Conservation (phyloP, 2,329 filamentous ascomycete species). For the Dactylellina cionopaga region DNA sequence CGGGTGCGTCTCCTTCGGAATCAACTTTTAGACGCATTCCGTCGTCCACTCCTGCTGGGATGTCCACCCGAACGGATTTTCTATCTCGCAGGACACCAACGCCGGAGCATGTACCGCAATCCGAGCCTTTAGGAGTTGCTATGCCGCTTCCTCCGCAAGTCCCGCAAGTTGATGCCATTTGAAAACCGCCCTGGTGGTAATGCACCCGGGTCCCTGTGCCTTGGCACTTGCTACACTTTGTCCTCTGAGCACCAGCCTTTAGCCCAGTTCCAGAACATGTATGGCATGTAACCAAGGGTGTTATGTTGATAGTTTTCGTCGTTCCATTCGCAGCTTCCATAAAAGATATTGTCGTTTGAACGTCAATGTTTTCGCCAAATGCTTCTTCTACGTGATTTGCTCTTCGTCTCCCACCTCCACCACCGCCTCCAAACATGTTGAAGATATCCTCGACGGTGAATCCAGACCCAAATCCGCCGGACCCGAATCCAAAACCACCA, state of each 20-base stretch:
- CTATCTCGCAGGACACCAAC: slow-evolving; percentile 84
- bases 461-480: slow-evolving; percentile 78
- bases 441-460: slow-evolving; percentile 98
- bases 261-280: slow-evolving; percentile 85
- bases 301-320: slow-evolving; percentile 85
- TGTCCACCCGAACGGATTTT: slow-evolving; percentile 86
- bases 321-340: slow-evolving; percentile 95
- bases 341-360: slow-evolving; percentile 91
- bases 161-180: slow-evolving; percentile 90
- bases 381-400: slow-evolving; percentile 77
- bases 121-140: slow-evolving; percentile 78
- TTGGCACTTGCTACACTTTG: slow-evolving; percentile 80
- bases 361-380: slow-evolving; percentile 93
- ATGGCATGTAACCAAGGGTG: slow-evolving; percentile 80
- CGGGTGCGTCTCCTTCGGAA: slow-evolving; percentile 86
- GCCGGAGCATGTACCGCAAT: slow-evolving; percentile 82
- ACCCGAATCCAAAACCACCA: slow-evolving; percentile 65
- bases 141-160: slow-evolving; percentile 82
- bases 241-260: slow-evolving; percentile 79
- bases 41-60: slow-evolving; percentile 94
- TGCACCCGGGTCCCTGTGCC: slow-evolving; percentile 88
- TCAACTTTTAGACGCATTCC: slow-evolving; percentile 89
- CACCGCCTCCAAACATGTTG: slow-evolving; percentile 73
- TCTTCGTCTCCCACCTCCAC: slow-evolving; percentile 63
- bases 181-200: slow-evolving; percentile 90